Evolutionary conservation across 148 eudicot species (phyloP), one percentile per base, ranked within the genome.

Genomic region (Camellia sinensis): DNA sequence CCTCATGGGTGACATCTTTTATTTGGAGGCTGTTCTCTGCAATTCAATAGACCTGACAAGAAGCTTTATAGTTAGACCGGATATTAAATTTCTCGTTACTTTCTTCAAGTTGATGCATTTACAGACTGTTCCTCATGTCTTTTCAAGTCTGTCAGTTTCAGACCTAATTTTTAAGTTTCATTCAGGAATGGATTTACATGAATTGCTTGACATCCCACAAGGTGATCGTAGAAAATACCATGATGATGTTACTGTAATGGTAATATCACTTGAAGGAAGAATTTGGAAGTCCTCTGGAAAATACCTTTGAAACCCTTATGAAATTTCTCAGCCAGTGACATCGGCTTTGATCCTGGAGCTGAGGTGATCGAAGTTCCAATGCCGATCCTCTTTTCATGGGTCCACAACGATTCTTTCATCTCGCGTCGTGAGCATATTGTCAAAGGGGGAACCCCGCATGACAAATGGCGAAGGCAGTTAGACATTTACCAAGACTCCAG

Each of bases 231-330:
- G 99, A 80, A 97, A 94, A 82, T 94, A 91, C 86, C 99, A 97
- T 79, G 98, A 94, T 68, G 99, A 97, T 88, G 99, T 94, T 73
- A 92, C 98, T 13, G 98, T 97, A 43, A 94, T 94, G 99, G 95
- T 94, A 82, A 83, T 97, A 19, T 97, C 99, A 45, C 94, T 92
- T 59, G 98, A 92, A 89, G 98, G 97, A 72, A 88, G 95, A 84
- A 92, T 94, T 54, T 97, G 97, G 98, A 97, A 97, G 85, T 94
- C 99, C 40, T 93, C 98, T 4, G 99, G 99, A 78, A 93, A 96
- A 82, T 96, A 93, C 86, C 90, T 89, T 4, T 93, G 85, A 91
- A 52, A 80, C 43, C 80, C 19, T 69, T 46, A 54, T 70, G 37
- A 62, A 48, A 48, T 61, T 5, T 52, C 72, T 13, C 59, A n/a